A percentile compares a stretch with the other conserved stretches of the same genome.
These are phyloP conservation scores for Pleodorina starrii DNA, from an alignment of 139 green algal species.

Conservation along the genomic window DNA sequence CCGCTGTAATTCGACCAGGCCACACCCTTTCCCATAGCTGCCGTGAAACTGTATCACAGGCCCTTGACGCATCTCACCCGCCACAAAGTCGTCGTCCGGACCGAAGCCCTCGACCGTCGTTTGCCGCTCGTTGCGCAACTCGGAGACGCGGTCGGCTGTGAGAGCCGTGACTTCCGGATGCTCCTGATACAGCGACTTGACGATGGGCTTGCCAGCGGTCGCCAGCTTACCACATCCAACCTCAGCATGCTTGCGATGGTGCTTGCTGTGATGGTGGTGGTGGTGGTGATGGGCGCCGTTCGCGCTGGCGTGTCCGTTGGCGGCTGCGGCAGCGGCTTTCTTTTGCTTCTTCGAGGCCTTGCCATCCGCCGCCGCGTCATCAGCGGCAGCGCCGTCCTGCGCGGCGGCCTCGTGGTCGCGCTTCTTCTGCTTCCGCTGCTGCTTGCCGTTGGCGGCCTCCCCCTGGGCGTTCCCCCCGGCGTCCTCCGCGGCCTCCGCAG, in stretches of 20 bases:
- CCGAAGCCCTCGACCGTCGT: conserved; percentile 33
- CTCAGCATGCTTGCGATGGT: conserved; percentile 40
- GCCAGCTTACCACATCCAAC: conserved; percentile 76
- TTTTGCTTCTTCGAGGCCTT: conserved; percentile 48
- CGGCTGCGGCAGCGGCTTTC: neutral
- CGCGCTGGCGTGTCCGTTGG: neutral
- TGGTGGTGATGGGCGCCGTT: neutral
- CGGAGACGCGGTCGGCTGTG: conserved; percentile 36
- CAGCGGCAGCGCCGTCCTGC: neutral
- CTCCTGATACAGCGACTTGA: conserved; percentile 79
- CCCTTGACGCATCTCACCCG: conserved; percentile 27
- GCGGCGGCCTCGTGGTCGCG: neutral
- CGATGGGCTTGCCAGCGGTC: conserved; percentile 60
- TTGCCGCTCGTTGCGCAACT: conserved; percentile 18
- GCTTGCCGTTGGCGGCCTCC: too few species aligned
- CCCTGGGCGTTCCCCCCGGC: neutral
- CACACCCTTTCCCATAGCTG: too few species aligned
- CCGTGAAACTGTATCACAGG: too few species aligned
- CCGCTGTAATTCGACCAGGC: too few species aligned
- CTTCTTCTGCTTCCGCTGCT: conserved; percentile 35
- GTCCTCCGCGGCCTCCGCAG: neutral
- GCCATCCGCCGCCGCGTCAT: neutral
- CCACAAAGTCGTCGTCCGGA: conserved; percentile 32
- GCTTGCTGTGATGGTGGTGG: conserved; percentile 42
- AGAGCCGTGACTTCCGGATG: conserved; percentile 66